Base-by-base conservation (phyloP, 129 eudicot genomes). In the Artemisia annua region DNA sequence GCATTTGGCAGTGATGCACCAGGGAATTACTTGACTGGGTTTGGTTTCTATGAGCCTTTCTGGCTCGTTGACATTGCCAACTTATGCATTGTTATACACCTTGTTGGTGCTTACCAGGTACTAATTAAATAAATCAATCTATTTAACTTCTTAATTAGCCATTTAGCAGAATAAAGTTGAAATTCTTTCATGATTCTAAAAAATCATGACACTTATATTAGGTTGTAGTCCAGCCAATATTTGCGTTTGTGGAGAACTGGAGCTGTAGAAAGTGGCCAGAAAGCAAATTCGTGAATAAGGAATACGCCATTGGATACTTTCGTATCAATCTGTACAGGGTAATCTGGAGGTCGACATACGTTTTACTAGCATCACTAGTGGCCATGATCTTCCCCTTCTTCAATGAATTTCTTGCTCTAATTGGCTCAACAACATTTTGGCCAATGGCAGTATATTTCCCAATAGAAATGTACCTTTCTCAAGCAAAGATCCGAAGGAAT, bases 91-190 rank as follows among this genome's bases (percentile, higher is more conserved):
- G 75, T 66, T 46, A 61, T 89, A 32, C 96, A 89, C 62, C 88
- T 89, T 18, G 44, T 84, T 73, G 88, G 92, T 22, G 96, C 92
- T 66, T 89, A 89, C 68, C 96, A 89, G 92, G 96, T 86, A 48
- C 43, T 0, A 5, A n/a, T n/a, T n/a, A n/a, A 7, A 39, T 39
- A 39, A 39, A 39, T 39, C 44, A 39, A 39, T 39, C 44, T 7
- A 39, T 10, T 39, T 39, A 39, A 39, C 44, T 39, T 39, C 44
- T 39, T 39, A 39, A 39, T 5, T 39, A 62, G 39, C 32, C 30
- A 16, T 28, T 48, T 12, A 59, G 13, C 24, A 18, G 11, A 51
- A 26, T 11, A 10, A 19, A 49, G 3, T 17, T 49, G 35, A 28
- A 17, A 9, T n/a, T 22, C 16, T 48, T 4, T 28, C 15, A 3